Evolutionary conservation across 2,329 filamentous ascomycete species (phyloP), one percentile per base, ranked within the genome.

Genomic region (Fusarium fracticaudum): DNA sequence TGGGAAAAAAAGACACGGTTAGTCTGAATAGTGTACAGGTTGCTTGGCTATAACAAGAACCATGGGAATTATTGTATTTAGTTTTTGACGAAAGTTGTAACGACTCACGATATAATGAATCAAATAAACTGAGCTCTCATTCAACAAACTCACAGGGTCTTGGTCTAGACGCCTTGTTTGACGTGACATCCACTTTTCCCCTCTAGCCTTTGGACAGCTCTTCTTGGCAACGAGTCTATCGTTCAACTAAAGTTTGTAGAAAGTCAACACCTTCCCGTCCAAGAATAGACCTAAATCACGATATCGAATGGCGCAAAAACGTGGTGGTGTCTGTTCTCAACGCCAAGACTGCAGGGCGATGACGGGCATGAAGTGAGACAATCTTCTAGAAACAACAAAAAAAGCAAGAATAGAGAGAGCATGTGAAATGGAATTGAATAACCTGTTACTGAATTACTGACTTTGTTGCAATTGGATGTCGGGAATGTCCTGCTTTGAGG

Each of bases 81-180:
- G 51, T 58, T 40, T 55, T 54, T 68, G 45, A 76, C 50, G 69
- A 73, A 51, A 58, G 59, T 69, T 72, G 69, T 76, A 63, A 77
- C 50, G 76, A 78, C 53, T 75, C 60, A 77, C 45, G 76, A 77
- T 22, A 62, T 76, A 50, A 77, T 59, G 74, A 75, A 73, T 55
- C 18, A 50, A 40, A 51, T 54, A 51, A 29, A 60, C 26, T 50
- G 24, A 17, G n/a, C 8, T 31, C 31, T 38, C 18, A 22, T 53
- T 40, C 24, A 41, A 45, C 18, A 24, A 12, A 3, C n/a, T 29
- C 50, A 50, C 50, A 45, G 18, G 37, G 47, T 48, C 37, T 20
- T 24, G 35, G 13, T 41, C 45, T 31, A 40, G 43, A 66, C 48
- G 62, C 67, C 71, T 51, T 43, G 50, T 48, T 65, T 77, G 75